A percentile compares a stretch with the other conserved stretches of the same genome.
Evolutionary conservation across 2,329 filamentous ascomycete species (phyloP).

Genomic region (Colletotrichum neosansevieriae): DNA sequence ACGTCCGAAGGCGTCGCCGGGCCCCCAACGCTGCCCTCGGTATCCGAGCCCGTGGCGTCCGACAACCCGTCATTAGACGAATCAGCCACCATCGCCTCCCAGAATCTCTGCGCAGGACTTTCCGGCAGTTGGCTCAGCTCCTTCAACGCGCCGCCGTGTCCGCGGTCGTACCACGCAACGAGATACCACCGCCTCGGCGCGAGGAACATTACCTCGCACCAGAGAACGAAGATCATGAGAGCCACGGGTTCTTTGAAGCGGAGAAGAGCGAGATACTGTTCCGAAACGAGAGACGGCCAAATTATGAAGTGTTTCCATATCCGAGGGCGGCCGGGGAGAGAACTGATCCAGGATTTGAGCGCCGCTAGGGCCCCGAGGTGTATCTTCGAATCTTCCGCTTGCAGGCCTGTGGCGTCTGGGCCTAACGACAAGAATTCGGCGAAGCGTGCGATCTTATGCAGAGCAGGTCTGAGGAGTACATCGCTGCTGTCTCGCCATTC

Average conservation of each 20-base stretch:
- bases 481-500: conserved; percentile 34
- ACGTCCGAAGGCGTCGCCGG: conserved; percentile 16
- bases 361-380: conserved; percentile 28
- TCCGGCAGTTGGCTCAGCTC: conserved; percentile 18
- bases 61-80: conserved; percentile 19
- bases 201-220: conserved; percentile 36
- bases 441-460: conserved; percentile 30
- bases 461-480: conserved; percentile 1
- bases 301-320: conserved; percentile 41
- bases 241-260: conserved; percentile 30
- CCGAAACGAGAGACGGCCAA: conserved; percentile 37
- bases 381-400: conserved; percentile 5
- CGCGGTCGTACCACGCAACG: conserved; percentile 35
- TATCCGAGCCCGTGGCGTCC: conserved; percentile 16
- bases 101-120: conserved; percentile 26
- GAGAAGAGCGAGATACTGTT: conserved; percentile 33
- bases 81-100: conserved; percentile 25
- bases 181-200: conserved; percentile 37
- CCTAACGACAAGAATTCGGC: conserved; percentile 23
- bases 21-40: conserved; percentile 8
- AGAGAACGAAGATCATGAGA: conserved; percentile 37
- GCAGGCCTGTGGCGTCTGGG: conserved; percentile 26
- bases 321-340: conserved; percentile 34
- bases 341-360: conserved; percentile 29
- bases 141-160: conserved; percentile 11